Conservation (phyloP, 208 protist species). For the Crithidia sp. region DNA sequence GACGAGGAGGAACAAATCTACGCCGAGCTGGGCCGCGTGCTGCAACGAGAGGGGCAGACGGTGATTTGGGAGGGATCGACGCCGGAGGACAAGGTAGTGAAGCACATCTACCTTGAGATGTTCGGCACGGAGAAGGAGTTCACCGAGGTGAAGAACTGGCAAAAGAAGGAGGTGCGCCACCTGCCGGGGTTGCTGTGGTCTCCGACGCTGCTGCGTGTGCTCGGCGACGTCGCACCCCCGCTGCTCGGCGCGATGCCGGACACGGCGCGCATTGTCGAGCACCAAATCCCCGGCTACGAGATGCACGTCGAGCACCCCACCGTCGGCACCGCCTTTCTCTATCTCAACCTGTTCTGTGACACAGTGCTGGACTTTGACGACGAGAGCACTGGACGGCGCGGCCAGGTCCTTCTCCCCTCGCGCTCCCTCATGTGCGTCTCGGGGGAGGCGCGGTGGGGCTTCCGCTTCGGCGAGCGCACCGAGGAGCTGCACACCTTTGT, state of each 20-base stretch:
- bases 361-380: slow-evolving; percentile 87
- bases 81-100: slow-evolving; percentile 60
- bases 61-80: slow-evolving; percentile 53
- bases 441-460: slow-evolving; percentile 87
- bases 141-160: slow-evolving; percentile 79
- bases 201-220: slow-evolving; percentile 59
- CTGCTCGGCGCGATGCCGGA: slow-evolving; percentile 61
- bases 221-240: slow-evolving; percentile 40
- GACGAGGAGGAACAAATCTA: slow-evolving; percentile 73
- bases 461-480: slow-evolving; percentile 74
- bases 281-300: slow-evolving; percentile 84
- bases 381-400: slow-evolving; percentile 72
- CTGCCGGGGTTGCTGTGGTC: slow-evolving; percentile 84
- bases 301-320: slow-evolving; percentile 88
- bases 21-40: slow-evolving; percentile 65
- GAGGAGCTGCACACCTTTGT: slow-evolving; percentile 63
- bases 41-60: slow-evolving; percentile 71
- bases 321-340: slow-evolving; percentile 77
- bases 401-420: slow-evolving; percentile 71
- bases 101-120: slow-evolving; percentile 87
- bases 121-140: slow-evolving; percentile 74
- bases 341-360: slow-evolving; percentile 79
- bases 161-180: slow-evolving; percentile 64
- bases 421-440: slow-evolving; percentile 74
- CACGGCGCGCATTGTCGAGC: slow-evolving; percentile 87